A percentile compares a stretch with the other conserved stretches of the same genome.
These are phyloP conservation scores for Mycena sp. DNA, from an alignment of 1,284 basidiomycete genomes.

Conservation along the genomic window DNA sequence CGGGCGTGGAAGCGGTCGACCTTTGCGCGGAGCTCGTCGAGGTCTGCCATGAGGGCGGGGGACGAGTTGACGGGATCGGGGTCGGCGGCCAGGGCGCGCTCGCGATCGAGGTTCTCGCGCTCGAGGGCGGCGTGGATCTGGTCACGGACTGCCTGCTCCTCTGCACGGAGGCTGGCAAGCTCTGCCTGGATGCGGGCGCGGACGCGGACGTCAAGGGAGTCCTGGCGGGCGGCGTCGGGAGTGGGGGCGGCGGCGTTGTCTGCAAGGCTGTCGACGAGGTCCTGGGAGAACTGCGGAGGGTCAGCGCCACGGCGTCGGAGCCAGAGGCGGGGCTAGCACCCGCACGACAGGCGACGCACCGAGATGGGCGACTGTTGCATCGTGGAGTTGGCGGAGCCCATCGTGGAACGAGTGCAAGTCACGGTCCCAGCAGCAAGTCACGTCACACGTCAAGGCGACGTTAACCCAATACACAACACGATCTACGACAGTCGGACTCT, in stretches of 20 bases:
- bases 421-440: too few relatives aligned
- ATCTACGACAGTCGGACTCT: too few relatives aligned
- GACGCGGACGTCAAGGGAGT: constrained; percentile 74
- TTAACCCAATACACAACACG: too few relatives aligned
- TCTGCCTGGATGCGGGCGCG: constrained; percentile 73
- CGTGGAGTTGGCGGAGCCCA: constrained; percentile 18
- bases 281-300: constrained; percentile 70
- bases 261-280: constrained; percentile 80
- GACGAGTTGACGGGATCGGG: constrained; percentile 62
- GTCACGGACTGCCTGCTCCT: constrained; percentile 70
- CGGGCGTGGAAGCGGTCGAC: constrained; percentile 77
- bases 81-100: constrained; percentile 61
- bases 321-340: constrained; percentile 8
- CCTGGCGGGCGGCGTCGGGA: constrained; percentile 72
- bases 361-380: constrained; percentile 10
- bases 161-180: constrained; percentile 65
- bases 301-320: neutral
- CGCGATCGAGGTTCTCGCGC: constrained; percentile 82
- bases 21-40: constrained; percentile 76
- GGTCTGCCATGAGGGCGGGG: constrained; percentile 69
- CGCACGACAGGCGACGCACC: too few relatives aligned
- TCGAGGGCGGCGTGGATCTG: constrained; percentile 79
- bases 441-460: too few relatives aligned
- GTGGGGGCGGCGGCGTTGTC: constrained; percentile 66
- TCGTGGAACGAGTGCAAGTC: too few relatives aligned